A percentile compares a stretch with the other conserved stretches of the same genome.
Evolutionary conservation across 208 protist genomes (phyloP).

Genomic region (Trypanosoma brucei): DNA sequence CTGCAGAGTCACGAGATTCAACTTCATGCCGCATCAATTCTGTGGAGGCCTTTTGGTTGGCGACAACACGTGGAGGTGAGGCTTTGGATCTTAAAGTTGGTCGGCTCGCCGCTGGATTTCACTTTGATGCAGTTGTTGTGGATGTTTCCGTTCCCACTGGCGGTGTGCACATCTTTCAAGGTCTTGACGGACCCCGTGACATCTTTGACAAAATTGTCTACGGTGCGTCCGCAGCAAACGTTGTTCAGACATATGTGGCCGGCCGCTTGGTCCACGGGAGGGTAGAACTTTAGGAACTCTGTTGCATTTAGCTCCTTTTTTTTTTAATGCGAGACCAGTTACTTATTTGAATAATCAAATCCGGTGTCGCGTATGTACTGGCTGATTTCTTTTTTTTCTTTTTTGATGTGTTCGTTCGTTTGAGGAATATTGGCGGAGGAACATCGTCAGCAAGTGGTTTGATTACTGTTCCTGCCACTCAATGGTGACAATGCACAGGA

Average conservation of each 20-base stretch:
- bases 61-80: conserved; percentile 83
- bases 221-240: conserved; percentile 50
- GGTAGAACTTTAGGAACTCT: no score
- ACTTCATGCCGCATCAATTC: conserved; percentile 27
- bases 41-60: conserved; percentile 82
- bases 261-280: conserved; percentile 48
- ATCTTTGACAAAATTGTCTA: conserved; percentile 81
- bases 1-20: no score
- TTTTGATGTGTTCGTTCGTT: no score
- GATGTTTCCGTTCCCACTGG: conserved; percentile 44
- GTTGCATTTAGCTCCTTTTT: no score
- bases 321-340: no score
- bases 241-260: conserved; percentile 56
- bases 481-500: no score
- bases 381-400: no score
- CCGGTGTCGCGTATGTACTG: no score
- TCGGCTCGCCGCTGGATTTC: conserved; percentile 76
- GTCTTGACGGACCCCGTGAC: conserved; percentile 48
- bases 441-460: no score
- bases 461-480: no score
- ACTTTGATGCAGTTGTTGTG: conserved; percentile 87
- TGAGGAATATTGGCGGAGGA: no score
- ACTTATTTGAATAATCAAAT: no score
- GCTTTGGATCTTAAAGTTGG: conserved; percentile 87
- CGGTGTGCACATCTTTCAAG: conserved; percentile 55